phyloP scores from a whole-genome alignment of 208 protist genomes.

The Wallacemonas collosoma region DNA sequence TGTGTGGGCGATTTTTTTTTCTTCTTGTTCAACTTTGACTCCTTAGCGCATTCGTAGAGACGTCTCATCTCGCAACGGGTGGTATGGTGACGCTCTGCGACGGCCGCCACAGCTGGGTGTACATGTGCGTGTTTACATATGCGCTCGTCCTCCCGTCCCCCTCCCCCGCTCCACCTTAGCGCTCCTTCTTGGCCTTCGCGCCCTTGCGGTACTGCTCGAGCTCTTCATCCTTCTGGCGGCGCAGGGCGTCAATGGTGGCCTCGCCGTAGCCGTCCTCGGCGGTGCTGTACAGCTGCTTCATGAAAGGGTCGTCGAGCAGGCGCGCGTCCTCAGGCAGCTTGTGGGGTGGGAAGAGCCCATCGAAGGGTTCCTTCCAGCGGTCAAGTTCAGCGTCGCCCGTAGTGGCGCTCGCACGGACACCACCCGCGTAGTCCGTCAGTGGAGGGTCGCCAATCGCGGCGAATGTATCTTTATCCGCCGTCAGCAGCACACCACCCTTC shows the following conservation, averaged over 20 bases:
- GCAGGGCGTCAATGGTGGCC: constrained; percentile 75
- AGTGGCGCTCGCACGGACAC: constrained; percentile 26
- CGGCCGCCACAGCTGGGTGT: no score
- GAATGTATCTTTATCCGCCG: constrained; percentile 81
- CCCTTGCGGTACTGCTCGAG: constrained; percentile 80
- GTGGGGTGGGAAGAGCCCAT: constrained; percentile 63
- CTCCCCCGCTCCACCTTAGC: background rate
- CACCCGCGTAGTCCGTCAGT: constrained; percentile 26
- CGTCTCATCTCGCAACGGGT: no score
- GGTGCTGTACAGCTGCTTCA: constrained; percentile 66
- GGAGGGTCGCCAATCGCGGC: constrained; percentile 76
- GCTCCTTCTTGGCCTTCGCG: constrained; percentile 31
- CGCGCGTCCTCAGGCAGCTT: constrained; percentile 35
- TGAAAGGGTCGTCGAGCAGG: constrained; percentile 60
- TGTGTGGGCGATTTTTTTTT: no score
- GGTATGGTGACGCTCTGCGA: no score
- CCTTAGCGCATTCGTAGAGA: no score
- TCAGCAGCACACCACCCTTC: constrained; percentile 64
- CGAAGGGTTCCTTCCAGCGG: constrained; percentile 80
- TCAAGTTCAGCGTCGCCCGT: constrained; percentile 83
- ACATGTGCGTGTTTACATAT: no score
- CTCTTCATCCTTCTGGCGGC: constrained; percentile 90
- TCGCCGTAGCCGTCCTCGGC: constrained; percentile 75
- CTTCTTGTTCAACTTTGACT: no score
- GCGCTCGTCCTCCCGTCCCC: no score